Conservation (phyloP, 1,139 yeast genomes). For the Pichia sp. region DNA sequence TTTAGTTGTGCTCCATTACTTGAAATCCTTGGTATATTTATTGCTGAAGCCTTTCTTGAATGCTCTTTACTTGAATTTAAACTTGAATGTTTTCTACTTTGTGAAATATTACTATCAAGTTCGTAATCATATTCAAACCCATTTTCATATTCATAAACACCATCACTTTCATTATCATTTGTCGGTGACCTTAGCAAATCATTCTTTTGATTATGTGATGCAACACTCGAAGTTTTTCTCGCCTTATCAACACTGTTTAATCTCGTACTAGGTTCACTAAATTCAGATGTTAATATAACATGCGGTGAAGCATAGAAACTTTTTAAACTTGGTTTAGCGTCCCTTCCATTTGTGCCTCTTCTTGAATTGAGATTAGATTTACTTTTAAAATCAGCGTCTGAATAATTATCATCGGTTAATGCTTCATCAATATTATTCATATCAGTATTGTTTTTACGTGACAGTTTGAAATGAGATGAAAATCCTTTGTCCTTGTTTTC, state of each 20-base stretch:
- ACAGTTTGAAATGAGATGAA: constrained; percentile 1
- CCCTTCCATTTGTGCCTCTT: background rate
- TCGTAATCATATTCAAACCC: constrained; percentile 20
- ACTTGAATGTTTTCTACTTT: background rate
- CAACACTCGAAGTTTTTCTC: background rate
- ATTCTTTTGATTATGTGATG: background rate
- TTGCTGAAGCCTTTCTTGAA: background rate
- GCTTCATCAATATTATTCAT: constrained; percentile 6
- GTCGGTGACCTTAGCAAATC: background rate
- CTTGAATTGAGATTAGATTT: background rate
- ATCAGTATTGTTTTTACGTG: background rate
- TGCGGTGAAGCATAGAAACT: constrained; percentile 8
- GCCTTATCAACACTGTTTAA: constrained; percentile 3
- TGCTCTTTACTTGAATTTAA: background rate
- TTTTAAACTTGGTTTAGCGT: background rate
- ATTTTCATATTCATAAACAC: constrained; percentile 15
- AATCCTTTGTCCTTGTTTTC: background rate
- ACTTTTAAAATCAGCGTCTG: constrained; percentile 2
- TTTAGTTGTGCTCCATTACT: background rate
- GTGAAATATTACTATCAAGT: constrained; percentile 3
- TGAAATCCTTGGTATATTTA: background rate
- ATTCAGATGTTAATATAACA: constrained; percentile 5
- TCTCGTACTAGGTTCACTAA: constrained; percentile 5
- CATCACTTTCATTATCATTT: constrained; percentile 12
- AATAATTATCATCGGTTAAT: constrained; percentile 3